Conservation (phyloP, 495 filamentous ascomycete genomes). For the Endocarpon pusillum region DNA sequence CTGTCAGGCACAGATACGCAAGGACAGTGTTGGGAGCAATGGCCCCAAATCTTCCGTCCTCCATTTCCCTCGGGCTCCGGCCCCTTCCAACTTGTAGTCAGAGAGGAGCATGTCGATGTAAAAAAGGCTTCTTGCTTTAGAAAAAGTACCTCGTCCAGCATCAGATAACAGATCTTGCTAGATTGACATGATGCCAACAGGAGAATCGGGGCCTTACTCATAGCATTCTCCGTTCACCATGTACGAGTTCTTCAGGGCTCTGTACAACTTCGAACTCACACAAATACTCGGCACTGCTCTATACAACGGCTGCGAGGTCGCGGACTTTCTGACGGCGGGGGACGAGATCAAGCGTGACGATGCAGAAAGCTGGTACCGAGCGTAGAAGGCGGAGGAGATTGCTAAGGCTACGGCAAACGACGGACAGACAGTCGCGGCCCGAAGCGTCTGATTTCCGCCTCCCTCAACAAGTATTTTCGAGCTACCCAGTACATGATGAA, state of each 20-base stretch:
- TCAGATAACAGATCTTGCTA: background rate
- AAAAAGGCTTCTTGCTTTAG: background rate
- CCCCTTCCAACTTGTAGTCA: too few species aligned
- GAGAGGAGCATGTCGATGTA: background rate
- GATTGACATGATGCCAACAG: background rate
- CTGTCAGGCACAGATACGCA: too few species aligned
- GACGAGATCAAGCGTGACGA: slow-evolving; percentile 22
- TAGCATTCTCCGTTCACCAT: slow-evolving; percentile 7
- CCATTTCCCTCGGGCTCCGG: too few species aligned
- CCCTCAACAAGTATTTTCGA: slow-evolving; percentile 29
- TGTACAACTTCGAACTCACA: slow-evolving; percentile 30
- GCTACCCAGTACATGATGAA: slow-evolving; percentile 20
- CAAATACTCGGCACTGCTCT: slow-evolving; percentile 24
- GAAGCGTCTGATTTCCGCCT: slow-evolving; percentile 17
- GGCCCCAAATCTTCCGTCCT: too few species aligned
- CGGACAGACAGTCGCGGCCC: slow-evolving; percentile 14
- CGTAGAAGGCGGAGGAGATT: slow-evolving; percentile 19
- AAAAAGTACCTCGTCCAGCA: background rate
- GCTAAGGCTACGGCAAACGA: slow-evolving; percentile 12
- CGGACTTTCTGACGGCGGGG: slow-evolving; percentile 23
- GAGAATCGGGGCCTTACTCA: background rate
- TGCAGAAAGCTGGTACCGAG: slow-evolving; percentile 22
- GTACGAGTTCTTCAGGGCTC: slow-evolving; percentile 17
- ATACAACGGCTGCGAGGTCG: slow-evolving; percentile 21
- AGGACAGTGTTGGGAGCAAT: too few species aligned